Base-by-base conservation (phyloP, 2,329 filamentous ascomycete genomes). In the Cytospora chrysosperma region DNA sequence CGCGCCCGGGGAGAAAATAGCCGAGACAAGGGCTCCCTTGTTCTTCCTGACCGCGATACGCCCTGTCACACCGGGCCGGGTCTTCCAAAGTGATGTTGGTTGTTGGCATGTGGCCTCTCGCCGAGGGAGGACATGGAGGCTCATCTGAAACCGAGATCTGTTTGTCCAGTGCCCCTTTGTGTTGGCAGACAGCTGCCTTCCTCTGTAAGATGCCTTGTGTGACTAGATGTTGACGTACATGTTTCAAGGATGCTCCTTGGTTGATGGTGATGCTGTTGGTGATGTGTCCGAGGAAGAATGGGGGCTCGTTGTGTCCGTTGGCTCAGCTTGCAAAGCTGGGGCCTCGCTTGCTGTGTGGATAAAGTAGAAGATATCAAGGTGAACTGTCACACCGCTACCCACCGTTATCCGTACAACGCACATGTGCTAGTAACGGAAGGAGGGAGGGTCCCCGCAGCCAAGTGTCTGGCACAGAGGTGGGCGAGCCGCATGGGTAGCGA, bases 221-320 rank as follows among this genome's bases (percentile, higher is more conserved):
- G 26, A 34, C 21, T 28, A 15, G 27, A 19, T 26, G 58, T 54
- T 21, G 43, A 32, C 24, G 17, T 52, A 52, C 12, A 4, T 27
- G 27, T 27, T 19, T 54, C 34, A 34, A n/a, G 50, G 57, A 17
- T 12, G 15, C n/a, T 51, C 17, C 30, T 32, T 24, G n/a, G 43
- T 37, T 15, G 50, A 60, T 34, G 34, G 26, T 49, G 27, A 40
- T n/a, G 58, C 37, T 60, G 58, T 60, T 60, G 59, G 37, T 61
- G 34, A 55, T 54, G 51, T 49, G 28, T 6, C 37, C 49, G 37
- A 50, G 49, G 53, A 12, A 19, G 54, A 47, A 47, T 40, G 1
- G 15, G 43, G 34, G 15, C 21, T 17, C 28, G 28, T 27, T 43
- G 58, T 28, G 24, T 17, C 58, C 47, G 58, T 61, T 55, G 58